Evolutionary conservation across 306 rosid genomes (phyloP).

Genomic region (Citrullus colocynthis): DNA sequence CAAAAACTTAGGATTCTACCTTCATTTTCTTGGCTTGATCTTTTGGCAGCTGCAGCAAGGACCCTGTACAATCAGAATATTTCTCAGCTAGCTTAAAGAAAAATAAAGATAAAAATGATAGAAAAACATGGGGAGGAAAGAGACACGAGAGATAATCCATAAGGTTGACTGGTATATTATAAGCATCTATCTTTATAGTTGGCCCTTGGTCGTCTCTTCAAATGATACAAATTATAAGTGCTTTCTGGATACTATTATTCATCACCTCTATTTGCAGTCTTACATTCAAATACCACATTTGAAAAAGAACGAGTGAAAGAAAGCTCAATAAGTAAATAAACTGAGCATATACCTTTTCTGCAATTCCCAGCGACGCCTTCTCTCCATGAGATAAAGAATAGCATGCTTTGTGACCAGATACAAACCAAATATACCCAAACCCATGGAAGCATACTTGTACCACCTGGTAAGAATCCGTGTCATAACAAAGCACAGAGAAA

Average conservation of each 20-base stretch:
- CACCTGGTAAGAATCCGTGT: conserved; percentile 42
- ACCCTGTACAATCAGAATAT: conserved; percentile 49
- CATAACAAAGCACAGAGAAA: not conserved
- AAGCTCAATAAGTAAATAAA: conserved; percentile 13
- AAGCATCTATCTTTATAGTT: not conserved
- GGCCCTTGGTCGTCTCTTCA: not conserved
- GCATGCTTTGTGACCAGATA: conserved; percentile 77
- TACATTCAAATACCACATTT: not conserved
- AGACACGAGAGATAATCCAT: not conserved
- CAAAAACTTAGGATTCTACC: conserved; percentile 26
- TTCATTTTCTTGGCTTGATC: conserved; percentile 56
- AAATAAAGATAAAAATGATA: not conserved
- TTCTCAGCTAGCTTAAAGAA: not conserved
- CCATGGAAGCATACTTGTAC: conserved; percentile 85
- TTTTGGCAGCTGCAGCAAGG: conserved; percentile 90
- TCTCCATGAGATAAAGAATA: conserved; percentile 52
- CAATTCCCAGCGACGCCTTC: conserved; percentile 48
- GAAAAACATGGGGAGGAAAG: conserved; percentile 1
- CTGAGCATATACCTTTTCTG: conserved; percentile 44
- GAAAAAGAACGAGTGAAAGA: not conserved
- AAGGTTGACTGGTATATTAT: not conserved
- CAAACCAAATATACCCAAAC: conserved; percentile 66
- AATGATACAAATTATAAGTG: conserved; percentile 1
- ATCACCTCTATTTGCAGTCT: not conserved
- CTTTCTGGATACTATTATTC: not conserved